These are phyloP conservation scores for Lentinula raphanica DNA, from an alignment of 768 basidiomycete genomes.

Conservation along the genomic window DNA sequence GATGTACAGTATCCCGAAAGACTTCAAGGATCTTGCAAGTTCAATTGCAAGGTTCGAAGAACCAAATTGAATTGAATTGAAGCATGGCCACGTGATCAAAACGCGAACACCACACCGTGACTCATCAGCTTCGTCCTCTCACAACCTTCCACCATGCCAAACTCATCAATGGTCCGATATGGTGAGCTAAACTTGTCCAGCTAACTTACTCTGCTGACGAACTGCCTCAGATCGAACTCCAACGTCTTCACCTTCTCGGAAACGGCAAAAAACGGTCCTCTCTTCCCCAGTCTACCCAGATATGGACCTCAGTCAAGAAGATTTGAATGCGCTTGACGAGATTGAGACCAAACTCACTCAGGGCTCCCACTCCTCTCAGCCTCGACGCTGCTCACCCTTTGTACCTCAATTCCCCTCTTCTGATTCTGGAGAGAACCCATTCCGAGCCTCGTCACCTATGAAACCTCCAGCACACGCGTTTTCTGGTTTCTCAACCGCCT, in stretches of 20 bases:
- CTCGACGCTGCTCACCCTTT: conserved; percentile 4
- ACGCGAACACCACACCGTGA: no score
- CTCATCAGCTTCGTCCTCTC: no score
- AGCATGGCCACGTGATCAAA: no score
- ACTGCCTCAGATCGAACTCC: conserved; percentile 22
- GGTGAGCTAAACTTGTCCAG: not conserved
- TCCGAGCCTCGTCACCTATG: conserved; percentile 17
- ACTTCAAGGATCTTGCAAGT: no score
- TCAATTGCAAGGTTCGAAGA: no score
- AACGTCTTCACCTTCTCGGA: conserved; percentile 41
- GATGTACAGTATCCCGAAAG: no score
- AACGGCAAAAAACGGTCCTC: conserved; percentile 60
- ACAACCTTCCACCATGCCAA: not conserved
- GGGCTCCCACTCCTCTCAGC: conserved; percentile 7
- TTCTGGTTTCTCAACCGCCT: conserved; percentile 20
- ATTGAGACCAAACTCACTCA: conserved; percentile 45
- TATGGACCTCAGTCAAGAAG: conserved; percentile 41
- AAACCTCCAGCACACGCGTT: conserved; percentile 12
- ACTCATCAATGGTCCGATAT: not conserved
- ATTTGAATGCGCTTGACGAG: conserved; percentile 50
- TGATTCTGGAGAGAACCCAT: conserved; percentile 35
- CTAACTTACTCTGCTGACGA: not conserved
- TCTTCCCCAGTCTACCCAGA: conserved; percentile 45
- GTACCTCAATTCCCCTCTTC: conserved; percentile 25
- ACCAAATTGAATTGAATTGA: no score